A percentile compares a stretch with the other conserved stretches of the same genome.
Evolutionary conservation across 345 rosid species (phyloP).

Genomic region (Raphanus raphanistrum): DNA sequence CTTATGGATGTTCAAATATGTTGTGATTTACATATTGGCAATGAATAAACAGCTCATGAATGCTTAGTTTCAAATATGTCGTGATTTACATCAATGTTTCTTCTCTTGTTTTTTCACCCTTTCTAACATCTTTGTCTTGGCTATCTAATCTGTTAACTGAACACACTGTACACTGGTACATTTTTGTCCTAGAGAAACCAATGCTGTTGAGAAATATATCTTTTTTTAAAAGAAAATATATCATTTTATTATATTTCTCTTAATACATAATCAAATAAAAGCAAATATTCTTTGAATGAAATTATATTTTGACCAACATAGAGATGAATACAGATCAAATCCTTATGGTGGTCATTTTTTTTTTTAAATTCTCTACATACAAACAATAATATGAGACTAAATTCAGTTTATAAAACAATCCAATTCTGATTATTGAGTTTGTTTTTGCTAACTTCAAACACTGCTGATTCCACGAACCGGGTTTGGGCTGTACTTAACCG

Average conservation of each 20-base stretch:
- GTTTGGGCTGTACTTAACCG: conserved; percentile 59
- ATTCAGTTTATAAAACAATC: conserved; percentile 2
- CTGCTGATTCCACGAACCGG: conserved; percentile 48
- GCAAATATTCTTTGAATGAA: conserved; percentile 14
- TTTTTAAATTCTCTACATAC: conserved; percentile 29
- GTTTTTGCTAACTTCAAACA: conserved; percentile 38
- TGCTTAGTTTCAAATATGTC: neutral
- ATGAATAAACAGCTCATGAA: neutral
- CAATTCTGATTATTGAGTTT: neutral
- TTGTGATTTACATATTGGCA: conserved; percentile 4
- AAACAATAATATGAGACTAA: conserved; percentile 17
- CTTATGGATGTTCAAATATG: neutral
- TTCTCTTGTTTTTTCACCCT: neutral
- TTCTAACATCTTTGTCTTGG: neutral
- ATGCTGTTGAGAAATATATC: conserved; percentile 22
- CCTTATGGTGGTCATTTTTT: conserved; percentile 14
- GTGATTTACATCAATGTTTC: neutral
- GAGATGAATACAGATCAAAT: conserved; percentile 22
- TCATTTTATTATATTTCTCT: conserved; percentile 25
- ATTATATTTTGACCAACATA: conserved; percentile 21
- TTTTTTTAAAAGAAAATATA: neutral
- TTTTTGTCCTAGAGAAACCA: neutral
- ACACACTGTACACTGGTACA: neutral
- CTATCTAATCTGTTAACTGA: neutral
- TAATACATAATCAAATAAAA: conserved; percentile 15